A percentile compares a stretch with the other conserved stretches of the same genome.
These are phyloP conservation scores for Hypocreales sp. DNA, from an alignment of 2,329 filamentous ascomycete species.

Conservation along the genomic window DNA sequence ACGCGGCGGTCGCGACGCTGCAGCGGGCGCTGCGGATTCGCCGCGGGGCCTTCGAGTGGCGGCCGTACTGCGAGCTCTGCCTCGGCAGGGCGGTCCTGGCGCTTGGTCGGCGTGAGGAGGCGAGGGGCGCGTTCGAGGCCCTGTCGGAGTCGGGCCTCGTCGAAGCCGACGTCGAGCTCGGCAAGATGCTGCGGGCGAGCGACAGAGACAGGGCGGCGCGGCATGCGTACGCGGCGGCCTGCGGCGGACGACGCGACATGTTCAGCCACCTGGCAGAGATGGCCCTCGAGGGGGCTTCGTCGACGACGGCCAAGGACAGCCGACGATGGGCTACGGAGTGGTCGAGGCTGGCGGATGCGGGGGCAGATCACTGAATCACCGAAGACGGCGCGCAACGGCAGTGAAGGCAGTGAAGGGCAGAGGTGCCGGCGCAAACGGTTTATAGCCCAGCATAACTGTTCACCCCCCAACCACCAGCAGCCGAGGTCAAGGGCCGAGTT, in stretches of 20 bases:
- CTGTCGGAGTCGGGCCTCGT: slow-evolving; percentile 8
- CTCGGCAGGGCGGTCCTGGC: slow-evolving; percentile 11
- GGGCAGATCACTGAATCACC: slow-evolving; percentile 8
- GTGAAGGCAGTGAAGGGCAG: too few species aligned
- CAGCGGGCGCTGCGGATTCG: slow-evolving; percentile 10
- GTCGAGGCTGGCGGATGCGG: slow-evolving; percentile 13
- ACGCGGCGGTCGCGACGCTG: slow-evolving; percentile 8
- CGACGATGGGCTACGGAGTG: slow-evolving; percentile 18
- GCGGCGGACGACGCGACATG: slow-evolving; percentile 9
- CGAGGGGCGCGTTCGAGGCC: slow-evolving; percentile 8
- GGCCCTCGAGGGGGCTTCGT: slow-evolving; percentile 9
- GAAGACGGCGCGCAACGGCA: too few species aligned
- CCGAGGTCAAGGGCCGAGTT: too few species aligned
- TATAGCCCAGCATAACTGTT: too few species aligned
- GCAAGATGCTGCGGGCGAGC: slow-evolving; percentile 7
- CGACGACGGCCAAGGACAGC: slow-evolving; percentile 7
- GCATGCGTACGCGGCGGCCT: slow-evolving; percentile 11
- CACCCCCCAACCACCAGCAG: too few species aligned
- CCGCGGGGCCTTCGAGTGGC: slow-evolving; percentile 11
- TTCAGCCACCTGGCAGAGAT: slow-evolving; percentile 15
- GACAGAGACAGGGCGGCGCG: slow-evolving; percentile 10
- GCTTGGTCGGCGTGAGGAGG: slow-evolving; percentile 9
- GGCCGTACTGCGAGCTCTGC: slow-evolving; percentile 9
- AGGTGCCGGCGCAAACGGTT: too few species aligned
- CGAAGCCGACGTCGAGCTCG: slow-evolving; percentile 14